Base-by-base conservation (phyloP, 352 stramenopile species). In the Pythium brassicae region DNA sequence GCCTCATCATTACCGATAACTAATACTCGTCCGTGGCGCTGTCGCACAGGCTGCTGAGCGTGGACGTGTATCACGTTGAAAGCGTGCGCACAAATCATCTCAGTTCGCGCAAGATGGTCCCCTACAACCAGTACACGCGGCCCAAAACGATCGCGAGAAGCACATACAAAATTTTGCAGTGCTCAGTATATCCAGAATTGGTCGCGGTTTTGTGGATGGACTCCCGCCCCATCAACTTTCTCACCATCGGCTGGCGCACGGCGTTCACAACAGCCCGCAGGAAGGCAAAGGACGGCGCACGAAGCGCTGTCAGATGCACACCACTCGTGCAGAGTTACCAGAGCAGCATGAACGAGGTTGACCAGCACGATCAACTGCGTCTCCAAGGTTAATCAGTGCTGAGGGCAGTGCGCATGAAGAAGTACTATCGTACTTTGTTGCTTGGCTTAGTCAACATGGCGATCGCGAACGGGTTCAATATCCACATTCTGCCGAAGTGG, bases 151-250 rank as follows among this genome's bases (percentile, higher is more conserved):
- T 46, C 40, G n/a, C 17, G 4, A 10, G 40, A 26, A 15, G 40
- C 19, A 46, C 19, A 46, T 46, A 46, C 40, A 46, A 15, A 46
- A 46, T 46, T 23, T 11, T 15, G 19, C 40, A 46, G 19, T 46
- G 40, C 19, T 46, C 40, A 22, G 40, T 46, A 46, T 46, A 46
- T 46, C 40, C 40, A 15, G 40, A 46, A 11, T 46, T 46, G 8
- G 40, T 26, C 19, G 40, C 40, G 12, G 3, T 46, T 9, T 46
- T 15, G 4, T 46, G 19, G 19, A 46, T 46, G 40, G 40, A 46
- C n/a, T 46, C 40, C 12, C 19, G 40, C 1, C 40, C 19, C 3
- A 8, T 46, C 19, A 46, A 46, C 19, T 46, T 46, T 3, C 17
- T 46, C 5, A 15, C 19, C 14, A 46, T 15, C 17, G n/a, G 19